Base-by-base conservation (phyloP, 441 rosid genomes). In the Gossypium schwendimanii region DNA sequence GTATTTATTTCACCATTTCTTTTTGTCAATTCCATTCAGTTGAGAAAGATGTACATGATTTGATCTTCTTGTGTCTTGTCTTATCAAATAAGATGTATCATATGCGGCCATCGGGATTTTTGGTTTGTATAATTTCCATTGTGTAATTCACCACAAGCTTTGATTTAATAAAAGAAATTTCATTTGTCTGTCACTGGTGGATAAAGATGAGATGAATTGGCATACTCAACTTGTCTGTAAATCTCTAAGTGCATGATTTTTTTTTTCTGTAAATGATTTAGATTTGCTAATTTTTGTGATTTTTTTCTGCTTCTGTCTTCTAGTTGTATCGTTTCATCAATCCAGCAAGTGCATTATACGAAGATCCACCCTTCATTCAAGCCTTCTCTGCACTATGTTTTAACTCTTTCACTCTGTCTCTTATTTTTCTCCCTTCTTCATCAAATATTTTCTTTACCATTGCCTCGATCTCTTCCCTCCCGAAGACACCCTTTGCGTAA, bases 401-500 rank as follows among this genome's bases (percentile, higher is more conserved):
- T 0, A 87, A 17, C 31, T 85, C 81, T 50, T 74, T 74, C 14
- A 73, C 83, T 57, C 73, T 82, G 3, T 4, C 67, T 45, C 87
- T 84, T 9, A 77, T 63, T 45, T 4, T 54, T 0, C 15, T 5
- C 9, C 84, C 87, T 61, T 77, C 71, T 61, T 79, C 71, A 4
- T 76, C 75, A 76, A 87, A 50, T 3, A 83, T 65, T 67, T 64
- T 73, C 55, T 70, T 82, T 73, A 85, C 77, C 78, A 84, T 28
- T 57, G 2, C 36, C 61, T 64, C 65, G 39, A 85, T 79, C 74
- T 84, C 89, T 68, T 87, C 88, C 26, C 87, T 69, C 74, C 12
- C 73, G 67, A 52, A 65, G 52, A 2, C 47, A 53, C n/a, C 74
- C 70, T 0, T 9, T 39, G 11, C 45, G 12, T 39, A 39, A 39